phyloP scores from a whole-genome alignment of 495 filamentous ascomycete species.

The Cetradonia linearis region DNA sequence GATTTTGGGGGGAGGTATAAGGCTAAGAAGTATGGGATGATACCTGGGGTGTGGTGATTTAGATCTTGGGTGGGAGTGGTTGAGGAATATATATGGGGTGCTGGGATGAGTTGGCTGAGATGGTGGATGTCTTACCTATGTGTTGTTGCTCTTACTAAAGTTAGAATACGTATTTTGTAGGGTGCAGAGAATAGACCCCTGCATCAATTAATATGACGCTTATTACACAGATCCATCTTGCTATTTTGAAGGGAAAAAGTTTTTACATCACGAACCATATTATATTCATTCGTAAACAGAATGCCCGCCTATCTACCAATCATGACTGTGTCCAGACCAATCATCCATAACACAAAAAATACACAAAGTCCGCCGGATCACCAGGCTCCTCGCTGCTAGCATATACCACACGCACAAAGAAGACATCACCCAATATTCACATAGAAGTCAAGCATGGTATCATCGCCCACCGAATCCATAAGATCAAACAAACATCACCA shows the following conservation, averaged over 20 bases:
- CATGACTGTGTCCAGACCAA: not conserved
- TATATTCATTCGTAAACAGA: not conserved
- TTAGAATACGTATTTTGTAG: no score
- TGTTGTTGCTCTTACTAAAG: no score
- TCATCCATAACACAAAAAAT: not conserved
- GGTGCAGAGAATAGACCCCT: no score
- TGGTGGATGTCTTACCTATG: no score
- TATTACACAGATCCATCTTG: no score
- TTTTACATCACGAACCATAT: not conserved
- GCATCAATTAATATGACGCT: no score
- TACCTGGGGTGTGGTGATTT: slow-evolving; percentile 58
- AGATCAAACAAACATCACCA: slow-evolving; percentile 4
- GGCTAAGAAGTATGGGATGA: slow-evolving; percentile 70
- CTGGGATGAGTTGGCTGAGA: not conserved
- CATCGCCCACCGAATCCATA: slow-evolving; percentile 7
- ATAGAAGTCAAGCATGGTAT: slow-evolving; percentile 7
- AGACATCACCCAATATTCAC: not conserved
- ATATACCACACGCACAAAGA: not conserved
- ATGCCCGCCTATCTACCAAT: not conserved
- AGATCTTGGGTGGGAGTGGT: slow-evolving; percentile 63
- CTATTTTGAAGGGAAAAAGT: no score
- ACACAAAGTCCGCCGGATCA: not conserved
- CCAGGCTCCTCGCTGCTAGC: slow-evolving; percentile 1
- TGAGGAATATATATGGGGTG: slow-evolving; percentile 50
- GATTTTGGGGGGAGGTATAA: slow-evolving; percentile 86